Percentiles rank a stretch among this genome's conserved stretches.
Evolutionary conservation across 2,329 filamentous ascomycete genomes (phyloP).

Genomic region (Phyllosticta citriasiana): DNA sequence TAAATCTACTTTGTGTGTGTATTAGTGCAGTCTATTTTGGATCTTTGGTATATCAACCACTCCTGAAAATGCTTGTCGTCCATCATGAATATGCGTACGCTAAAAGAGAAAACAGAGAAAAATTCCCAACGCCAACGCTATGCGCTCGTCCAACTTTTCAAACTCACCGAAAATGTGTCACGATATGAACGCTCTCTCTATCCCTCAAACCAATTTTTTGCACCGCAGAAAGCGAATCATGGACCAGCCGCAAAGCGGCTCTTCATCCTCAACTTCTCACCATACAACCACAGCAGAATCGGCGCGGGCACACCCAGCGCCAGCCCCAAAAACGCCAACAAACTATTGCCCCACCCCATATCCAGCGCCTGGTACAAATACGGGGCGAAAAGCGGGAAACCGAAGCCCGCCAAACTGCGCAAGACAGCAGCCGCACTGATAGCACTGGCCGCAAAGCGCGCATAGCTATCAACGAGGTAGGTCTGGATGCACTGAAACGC

Average conservation of each 20-base stretch:
- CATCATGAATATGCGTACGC: neutral
- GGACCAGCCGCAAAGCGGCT: constrained; percentile 40
- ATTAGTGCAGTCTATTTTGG: neutral
- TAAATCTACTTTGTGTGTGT: neutral
- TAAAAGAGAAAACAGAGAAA: neutral
- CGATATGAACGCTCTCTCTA: neutral
- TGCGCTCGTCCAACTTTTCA: neutral
- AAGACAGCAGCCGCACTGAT: constrained; percentile 36
- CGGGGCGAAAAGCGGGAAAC: constrained; percentile 35
- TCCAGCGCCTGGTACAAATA: constrained; percentile 30
- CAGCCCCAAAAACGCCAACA: constrained; percentile 28
- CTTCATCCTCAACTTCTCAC: constrained; percentile 34
- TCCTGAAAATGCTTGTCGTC: neutral
- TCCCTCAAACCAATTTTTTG: neutral
- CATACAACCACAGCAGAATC: constrained; percentile 42
- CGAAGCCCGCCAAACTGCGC: constrained; percentile 34
- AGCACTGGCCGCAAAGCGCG: constrained; percentile 36
- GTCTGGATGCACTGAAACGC: constrained; percentile 34
- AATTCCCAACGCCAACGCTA: neutral
- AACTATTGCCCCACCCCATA: constrained; percentile 33
- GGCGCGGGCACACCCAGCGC: constrained; percentile 37
- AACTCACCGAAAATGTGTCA: neutral
- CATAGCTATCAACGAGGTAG: constrained; percentile 38
- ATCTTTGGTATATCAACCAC: neutral
- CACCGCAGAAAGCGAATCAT: neutral